Evolutionary conservation across 2,329 filamentous ascomycete genomes (phyloP).

Genomic region (Penicillium sp.): DNA sequence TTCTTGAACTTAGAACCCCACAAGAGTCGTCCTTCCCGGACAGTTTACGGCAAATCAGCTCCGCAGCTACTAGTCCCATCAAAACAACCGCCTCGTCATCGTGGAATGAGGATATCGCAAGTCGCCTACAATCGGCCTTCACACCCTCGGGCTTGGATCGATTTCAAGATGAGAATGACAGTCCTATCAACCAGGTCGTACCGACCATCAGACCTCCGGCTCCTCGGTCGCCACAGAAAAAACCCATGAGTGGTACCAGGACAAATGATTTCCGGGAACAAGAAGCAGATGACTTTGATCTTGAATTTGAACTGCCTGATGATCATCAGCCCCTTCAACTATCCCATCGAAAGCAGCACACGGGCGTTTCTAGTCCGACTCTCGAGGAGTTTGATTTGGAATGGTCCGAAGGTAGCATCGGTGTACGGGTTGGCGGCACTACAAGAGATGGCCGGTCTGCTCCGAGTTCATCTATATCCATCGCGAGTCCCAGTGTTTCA

Average conservation of each 20-base stretch:
- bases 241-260: slow-evolving; percentile 44
- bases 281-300: slow-evolving; percentile 70
- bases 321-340: slow-evolving; percentile 67
- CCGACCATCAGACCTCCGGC: slow-evolving; percentile 72
- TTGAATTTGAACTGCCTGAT: slow-evolving; percentile 72
- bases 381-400: slow-evolving; percentile 78
- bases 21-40: slow-evolving; percentile 69
- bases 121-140: slow-evolving; percentile 59
- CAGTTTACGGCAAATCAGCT: slow-evolving; percentile 68
- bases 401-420: slow-evolving; percentile 91
- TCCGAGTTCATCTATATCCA: slow-evolving; percentile 84
- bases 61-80: slow-evolving; percentile 43
- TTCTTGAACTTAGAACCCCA: slow-evolving; percentile 67
- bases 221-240: slow-evolving; percentile 55
- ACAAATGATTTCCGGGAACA: slow-evolving; percentile 49
- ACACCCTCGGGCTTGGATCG: slow-evolving; percentile 65
- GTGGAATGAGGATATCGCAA: slow-evolving; percentile 46
- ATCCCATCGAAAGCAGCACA: slow-evolving; percentile 62
- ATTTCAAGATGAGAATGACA: slow-evolving; percentile 66
- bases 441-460: slow-evolving; percentile 77
- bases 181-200: slow-evolving; percentile 65
- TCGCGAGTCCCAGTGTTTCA: slow-evolving; percentile 87
- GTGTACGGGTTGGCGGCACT: slow-evolving; percentile 87
- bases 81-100: slow-evolving; percentile 36
- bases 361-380: slow-evolving; percentile 64